Percentiles rank a stretch among this genome's conserved stretches.
Conservation (phyloP, 2,329 filamentous ascomycete genomes). For the Claviceps quebecensis region DNA sequence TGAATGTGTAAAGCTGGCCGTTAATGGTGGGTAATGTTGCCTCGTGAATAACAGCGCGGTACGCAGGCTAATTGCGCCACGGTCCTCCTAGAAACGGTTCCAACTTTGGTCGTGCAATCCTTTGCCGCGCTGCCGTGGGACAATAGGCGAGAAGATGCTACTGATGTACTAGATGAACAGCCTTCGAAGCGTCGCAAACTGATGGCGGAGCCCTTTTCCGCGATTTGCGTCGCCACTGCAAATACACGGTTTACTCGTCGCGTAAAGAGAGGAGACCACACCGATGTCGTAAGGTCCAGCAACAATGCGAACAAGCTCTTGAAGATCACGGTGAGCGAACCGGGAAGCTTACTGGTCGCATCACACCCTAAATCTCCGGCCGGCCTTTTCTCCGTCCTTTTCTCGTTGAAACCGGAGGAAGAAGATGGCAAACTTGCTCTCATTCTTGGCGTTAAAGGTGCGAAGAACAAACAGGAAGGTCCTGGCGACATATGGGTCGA, state of each 20-base stretch:
- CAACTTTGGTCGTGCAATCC: constrained; percentile 11
- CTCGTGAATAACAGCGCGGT: not conserved
- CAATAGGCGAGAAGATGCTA: constrained; percentile 3
- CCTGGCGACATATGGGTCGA: constrained; percentile 23
- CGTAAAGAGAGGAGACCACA: constrained; percentile 8
- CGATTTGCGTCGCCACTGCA: constrained; percentile 15
- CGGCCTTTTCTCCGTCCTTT: constrained; percentile 3
- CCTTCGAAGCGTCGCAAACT: constrained; percentile 20
- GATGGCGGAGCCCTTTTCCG: constrained; percentile 3
- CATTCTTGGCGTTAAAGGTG: constrained; percentile 10
- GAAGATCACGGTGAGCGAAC: constrained; percentile 6
- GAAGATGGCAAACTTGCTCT: constrained; percentile 6
- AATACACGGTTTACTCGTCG: constrained; percentile 15
- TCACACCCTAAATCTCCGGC: constrained; percentile 7
- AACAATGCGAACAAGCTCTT: constrained; percentile 12
- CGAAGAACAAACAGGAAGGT: constrained; percentile 7
- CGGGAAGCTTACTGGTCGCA: constrained; percentile 9
- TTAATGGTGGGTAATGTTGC: constrained; percentile 13
- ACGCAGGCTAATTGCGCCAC: not conserved
- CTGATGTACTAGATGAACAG: constrained; percentile 6
- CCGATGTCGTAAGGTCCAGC: constrained; percentile 4
- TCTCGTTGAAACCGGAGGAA: constrained; percentile 14
- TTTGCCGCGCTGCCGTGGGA: constrained; percentile 11
- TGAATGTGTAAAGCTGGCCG: constrained; percentile 9
- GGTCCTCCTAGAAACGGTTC: constrained; percentile 12